A percentile compares a stretch with the other conserved stretches of the same genome.
phyloP scores from a whole-genome alignment of 495 filamentous ascomycete species.

The Niebla homalea region DNA sequence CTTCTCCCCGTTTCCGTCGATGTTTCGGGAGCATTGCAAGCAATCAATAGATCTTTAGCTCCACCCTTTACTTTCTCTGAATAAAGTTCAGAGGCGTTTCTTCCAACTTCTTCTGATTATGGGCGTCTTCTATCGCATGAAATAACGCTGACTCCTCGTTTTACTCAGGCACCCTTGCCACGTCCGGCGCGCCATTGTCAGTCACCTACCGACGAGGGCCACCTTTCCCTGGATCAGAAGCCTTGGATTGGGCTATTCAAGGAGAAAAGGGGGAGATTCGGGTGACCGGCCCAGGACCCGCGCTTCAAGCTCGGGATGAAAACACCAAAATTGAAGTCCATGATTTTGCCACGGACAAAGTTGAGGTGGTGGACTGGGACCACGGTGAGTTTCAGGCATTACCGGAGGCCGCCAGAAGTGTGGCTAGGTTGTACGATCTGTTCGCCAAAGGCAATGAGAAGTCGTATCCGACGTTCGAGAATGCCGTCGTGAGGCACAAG shows the following conservation, averaged over 20 bases:
- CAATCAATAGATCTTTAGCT: no score
- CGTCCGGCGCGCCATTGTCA: constrained; percentile 26
- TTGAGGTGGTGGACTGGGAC: constrained; percentile 30
- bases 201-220: constrained; percentile 35
- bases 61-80: neutral
- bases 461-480: constrained; percentile 28
- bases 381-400: constrained; percentile 29
- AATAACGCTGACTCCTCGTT: neutral
- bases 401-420: constrained; percentile 25
- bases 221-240: constrained; percentile 33
- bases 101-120: no score
- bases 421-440: constrained; percentile 37
- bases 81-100: neutral
- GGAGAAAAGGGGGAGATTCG: constrained; percentile 43
- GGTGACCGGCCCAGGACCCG: constrained; percentile 24
- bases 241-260: constrained; percentile 40
- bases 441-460: constrained; percentile 25
- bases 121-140: neutral
- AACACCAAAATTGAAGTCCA: constrained; percentile 30
- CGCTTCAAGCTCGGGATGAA: constrained; percentile 25
- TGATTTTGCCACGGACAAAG: constrained; percentile 26
- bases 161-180: neutral
- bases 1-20: no score
- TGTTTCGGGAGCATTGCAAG: no score
- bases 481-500: constrained; percentile 5